phyloP scores from a whole-genome alignment of 371 early-diverging fungal genomes.

The Rhizopus arrhizus region DNA sequence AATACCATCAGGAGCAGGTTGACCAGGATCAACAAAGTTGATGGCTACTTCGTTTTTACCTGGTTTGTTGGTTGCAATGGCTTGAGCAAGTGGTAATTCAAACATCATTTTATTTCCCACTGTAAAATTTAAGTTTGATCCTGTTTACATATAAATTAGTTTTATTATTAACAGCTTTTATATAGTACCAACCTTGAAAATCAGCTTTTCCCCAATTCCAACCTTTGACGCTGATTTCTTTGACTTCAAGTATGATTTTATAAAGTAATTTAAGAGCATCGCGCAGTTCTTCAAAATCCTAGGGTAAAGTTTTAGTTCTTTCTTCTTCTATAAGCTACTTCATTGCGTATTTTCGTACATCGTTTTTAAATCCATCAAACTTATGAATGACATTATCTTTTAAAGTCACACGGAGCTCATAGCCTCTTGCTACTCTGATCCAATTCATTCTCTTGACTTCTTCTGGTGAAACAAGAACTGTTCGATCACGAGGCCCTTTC shows the following conservation, averaged over 20 bases:
- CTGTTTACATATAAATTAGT: slow-evolving; percentile 26
- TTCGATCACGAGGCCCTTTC: slow-evolving; percentile 64
- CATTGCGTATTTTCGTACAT: slow-evolving; percentile 46
- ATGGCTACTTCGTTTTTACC: slow-evolving; percentile 92
- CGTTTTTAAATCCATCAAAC: slow-evolving; percentile 88
- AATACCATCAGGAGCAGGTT: slow-evolving; percentile 57
- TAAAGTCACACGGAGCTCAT: slow-evolving; percentile 74
- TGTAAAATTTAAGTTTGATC: slow-evolving; percentile 77
- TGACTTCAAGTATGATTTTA: slow-evolving; percentile 74
- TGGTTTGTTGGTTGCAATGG: slow-evolving; percentile 85
- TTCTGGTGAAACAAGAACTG: slow-evolving; percentile 66
- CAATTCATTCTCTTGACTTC: slow-evolving; percentile 74
- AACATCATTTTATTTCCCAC: slow-evolving; percentile 85
- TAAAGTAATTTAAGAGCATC: slow-evolving; percentile 71
- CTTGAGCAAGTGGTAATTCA: slow-evolving; percentile 88
- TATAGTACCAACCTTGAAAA: slow-evolving; percentile 60
- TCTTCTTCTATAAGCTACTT: slow-evolving; percentile 3
- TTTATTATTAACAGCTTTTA: too few relatives aligned
- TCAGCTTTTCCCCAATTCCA: slow-evolving; percentile 97
- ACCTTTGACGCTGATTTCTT: slow-evolving; percentile 87
- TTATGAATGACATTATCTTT: slow-evolving; percentile 74
- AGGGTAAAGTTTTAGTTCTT: neutral
- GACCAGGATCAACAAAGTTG: slow-evolving; percentile 79
- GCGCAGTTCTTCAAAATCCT: slow-evolving; percentile 82
- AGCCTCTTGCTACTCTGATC: slow-evolving; percentile 84